These are phyloP conservation scores for Chamaecrista fasciculata DNA, from an alignment of 306 rosid genomes.

Conservation along the genomic window DNA sequence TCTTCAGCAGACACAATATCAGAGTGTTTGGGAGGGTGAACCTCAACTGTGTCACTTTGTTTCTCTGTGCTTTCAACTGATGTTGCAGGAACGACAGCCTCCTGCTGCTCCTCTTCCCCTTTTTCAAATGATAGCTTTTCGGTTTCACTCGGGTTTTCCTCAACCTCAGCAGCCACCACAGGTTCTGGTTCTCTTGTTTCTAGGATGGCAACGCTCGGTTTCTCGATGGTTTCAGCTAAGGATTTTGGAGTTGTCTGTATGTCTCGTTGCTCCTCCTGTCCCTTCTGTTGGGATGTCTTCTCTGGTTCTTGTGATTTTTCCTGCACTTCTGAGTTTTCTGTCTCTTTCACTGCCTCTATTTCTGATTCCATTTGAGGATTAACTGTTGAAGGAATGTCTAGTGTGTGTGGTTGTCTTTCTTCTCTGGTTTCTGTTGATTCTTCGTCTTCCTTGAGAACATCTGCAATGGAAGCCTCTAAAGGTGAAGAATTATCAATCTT, in stretches of 20 bases:
- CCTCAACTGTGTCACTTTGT: not conserved
- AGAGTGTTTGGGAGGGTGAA: not conserved
- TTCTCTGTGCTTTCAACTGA: conserved; percentile 4
- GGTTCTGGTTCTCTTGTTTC: conserved; percentile 22
- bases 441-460: not conserved
- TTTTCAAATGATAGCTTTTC: conserved; percentile 25
- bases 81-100: not conserved
- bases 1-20: not conserved
- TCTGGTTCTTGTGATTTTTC: not conserved
- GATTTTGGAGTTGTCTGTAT: not conserved
- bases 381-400: conserved; percentile 27
- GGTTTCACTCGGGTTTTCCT: conserved; percentile 36
- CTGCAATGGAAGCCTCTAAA: not conserved
- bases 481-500: conserved; percentile 21
- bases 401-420: conserved; percentile 37
- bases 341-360: conserved; percentile 24
- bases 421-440: not conserved
- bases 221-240: conserved; percentile 20
- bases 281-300: not conserved
- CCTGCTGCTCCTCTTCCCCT: conserved; percentile 10
- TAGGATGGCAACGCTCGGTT: conserved; percentile 1
- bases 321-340: not conserved
- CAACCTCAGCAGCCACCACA: conserved; percentile 35
- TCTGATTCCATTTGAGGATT: conserved; percentile 22
- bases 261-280: not conserved